Conservation (phyloP, 2,329 filamentous ascomycete genomes). For the Blastomyces gilchristii region DNA sequence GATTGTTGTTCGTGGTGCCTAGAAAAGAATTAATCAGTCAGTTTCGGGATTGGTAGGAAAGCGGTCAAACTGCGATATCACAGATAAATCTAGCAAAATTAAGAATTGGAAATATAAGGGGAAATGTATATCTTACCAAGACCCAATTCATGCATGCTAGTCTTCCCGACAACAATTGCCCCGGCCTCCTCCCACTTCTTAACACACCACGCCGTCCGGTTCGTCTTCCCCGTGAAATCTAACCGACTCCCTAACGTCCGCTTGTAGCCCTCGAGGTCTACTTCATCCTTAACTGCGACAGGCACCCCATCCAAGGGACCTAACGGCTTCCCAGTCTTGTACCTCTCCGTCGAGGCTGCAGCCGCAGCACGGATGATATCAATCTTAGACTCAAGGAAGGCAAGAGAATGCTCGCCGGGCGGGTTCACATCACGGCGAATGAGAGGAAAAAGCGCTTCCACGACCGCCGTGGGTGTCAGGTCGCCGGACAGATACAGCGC, state of each 20-base stretch:
- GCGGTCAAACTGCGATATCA: not conserved
- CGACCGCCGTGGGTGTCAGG: constrained; percentile 62
- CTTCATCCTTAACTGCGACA: constrained; percentile 74
- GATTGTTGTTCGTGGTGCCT: constrained; percentile 78
- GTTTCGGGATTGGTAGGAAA: not conserved
- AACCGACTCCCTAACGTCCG: constrained; percentile 55
- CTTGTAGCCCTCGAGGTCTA: constrained; percentile 59
- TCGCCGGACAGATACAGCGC: constrained; percentile 59
- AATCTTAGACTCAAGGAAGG: constrained; percentile 59
- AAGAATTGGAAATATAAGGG: not conserved
- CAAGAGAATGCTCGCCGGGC: constrained; percentile 54
- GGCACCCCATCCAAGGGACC: constrained; percentile 72
- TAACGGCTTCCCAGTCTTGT: constrained; percentile 53
- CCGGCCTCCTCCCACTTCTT: constrained; percentile 62
- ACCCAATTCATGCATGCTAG: constrained; percentile 71
- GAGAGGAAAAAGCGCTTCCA: constrained; percentile 59
- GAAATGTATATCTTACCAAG: constrained; percentile 40
- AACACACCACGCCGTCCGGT: constrained; percentile 59
- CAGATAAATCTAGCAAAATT: not conserved
- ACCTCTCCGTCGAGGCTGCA: constrained; percentile 61
- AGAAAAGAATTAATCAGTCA: not conserved
- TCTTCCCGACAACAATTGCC: constrained; percentile 64
- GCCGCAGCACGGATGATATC: constrained; percentile 58
- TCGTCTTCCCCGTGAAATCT: constrained; percentile 42
- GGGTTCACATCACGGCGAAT: constrained; percentile 51